Conservation (phyloP, 2,329 filamentous ascomycete genomes). For the Fusarium sp. region DNA sequence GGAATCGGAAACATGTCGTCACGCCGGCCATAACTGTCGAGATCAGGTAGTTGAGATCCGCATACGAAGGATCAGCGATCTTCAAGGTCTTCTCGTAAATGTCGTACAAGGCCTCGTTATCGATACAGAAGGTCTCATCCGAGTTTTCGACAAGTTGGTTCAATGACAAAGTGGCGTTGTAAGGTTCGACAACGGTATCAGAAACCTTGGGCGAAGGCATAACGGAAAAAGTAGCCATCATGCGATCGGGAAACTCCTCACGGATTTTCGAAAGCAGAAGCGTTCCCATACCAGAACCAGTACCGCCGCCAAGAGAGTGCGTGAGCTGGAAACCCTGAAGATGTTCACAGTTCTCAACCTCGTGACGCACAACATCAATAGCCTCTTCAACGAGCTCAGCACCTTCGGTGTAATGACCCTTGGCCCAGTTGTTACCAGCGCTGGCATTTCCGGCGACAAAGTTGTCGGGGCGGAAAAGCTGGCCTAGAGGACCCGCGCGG, state of each 20-base stretch:
- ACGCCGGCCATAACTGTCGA: constrained; percentile 99
- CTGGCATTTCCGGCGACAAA: constrained; percentile 99
- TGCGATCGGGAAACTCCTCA: constrained; percentile 99
- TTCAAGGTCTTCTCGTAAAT: constrained; percentile 99
- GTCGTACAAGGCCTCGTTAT: constrained; percentile 99
- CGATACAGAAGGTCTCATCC: constrained; percentile 99
- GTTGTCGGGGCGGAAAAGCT: constrained; percentile 99
- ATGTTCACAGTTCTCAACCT: constrained; percentile 98
- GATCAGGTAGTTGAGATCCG: constrained; percentile 98
- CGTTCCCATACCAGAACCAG: constrained; percentile 99
- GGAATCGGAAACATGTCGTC: constrained; percentile 98
- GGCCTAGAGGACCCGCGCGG: constrained; percentile 95
- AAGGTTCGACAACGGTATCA: constrained; percentile 99
- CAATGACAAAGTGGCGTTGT: constrained; percentile 98
- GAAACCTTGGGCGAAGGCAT: constrained; percentile 99
- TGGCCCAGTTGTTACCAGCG: constrained; percentile 99
- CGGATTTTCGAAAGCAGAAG: constrained; percentile 99
- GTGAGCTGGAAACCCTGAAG: constrained; percentile 99
- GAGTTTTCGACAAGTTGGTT: constrained; percentile 99
- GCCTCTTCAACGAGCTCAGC: constrained; percentile 98
- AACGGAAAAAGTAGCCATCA: constrained; percentile 99
- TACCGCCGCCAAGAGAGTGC: constrained; percentile 99
- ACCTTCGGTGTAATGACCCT: constrained; percentile 99
- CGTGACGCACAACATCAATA: constrained; percentile 96
- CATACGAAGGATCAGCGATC: constrained; percentile 97